Base-by-base conservation (phyloP, 2,329 filamentous ascomycete species). In the Botrytis squamosa region DNA sequence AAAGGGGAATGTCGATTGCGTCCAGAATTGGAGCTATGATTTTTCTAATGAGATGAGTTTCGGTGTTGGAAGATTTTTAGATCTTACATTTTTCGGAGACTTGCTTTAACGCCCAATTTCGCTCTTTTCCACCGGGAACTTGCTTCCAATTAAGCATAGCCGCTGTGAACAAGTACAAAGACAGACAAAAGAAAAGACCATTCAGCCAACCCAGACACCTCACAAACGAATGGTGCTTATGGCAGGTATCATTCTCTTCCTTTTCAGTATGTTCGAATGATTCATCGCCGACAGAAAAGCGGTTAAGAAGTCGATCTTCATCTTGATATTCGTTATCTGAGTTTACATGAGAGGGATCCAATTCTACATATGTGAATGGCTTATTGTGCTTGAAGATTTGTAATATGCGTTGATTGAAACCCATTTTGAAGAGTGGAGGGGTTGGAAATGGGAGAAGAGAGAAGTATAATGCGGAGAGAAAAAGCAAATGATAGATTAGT, bases 101-200 rank as follows among this genome's bases (percentile, higher is more conserved):
- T 63, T 63, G 60, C 25, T 63, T 40, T 7, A 40, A 8, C 1
- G 60, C 60, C 60, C 60, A 63, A 20, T 42, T 63, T 9, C 36
- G 36, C 36, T 63, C 60, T 2, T 7, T n/a, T 20, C 36, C 60
- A 18, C 60, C 12, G 8, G 60, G 60, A n/a, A 38, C 60, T 40
- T 63, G 60, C 60, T 42, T 63, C 60, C 60, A 63, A 20, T 63
- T 42, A 8, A 63, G 20, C 60, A 42, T 63, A 4, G 60, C 36
- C 18, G 60, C 60, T 40, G 25, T 63, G 25, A 63, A 63, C 14
- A 63, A 29, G 38, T 63, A 63, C 1, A 63, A 14, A 9, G 60
- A 63, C 14, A 63, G 38, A 18, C 36, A 63, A 18, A 63, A 63
- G 60, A 63, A 63, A 63, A 63, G 36, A 18, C 60, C 60, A 63